Evolutionary conservation across 768 basidiomycete species (phyloP), one percentile per base, ranked within the genome.

Genomic region (Rickenella mellea): DNA sequence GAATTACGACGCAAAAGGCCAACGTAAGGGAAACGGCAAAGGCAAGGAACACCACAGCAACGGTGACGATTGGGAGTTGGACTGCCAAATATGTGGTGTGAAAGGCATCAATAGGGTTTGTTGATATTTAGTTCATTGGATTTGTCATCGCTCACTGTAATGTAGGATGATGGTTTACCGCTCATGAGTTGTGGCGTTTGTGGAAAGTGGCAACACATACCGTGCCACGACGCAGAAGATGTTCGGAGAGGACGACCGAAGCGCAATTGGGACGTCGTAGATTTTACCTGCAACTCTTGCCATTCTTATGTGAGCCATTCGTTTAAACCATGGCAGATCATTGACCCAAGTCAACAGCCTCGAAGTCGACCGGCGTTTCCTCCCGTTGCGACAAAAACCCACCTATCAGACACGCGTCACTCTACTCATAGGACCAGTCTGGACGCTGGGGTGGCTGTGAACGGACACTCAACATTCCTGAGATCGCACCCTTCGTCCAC

Each of bases 121-220:
- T 65, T 17, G 21, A 42, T 8, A 26, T 9, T n/a, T 17, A 28
- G 17, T 28, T 8, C 24, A 15, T 42, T 31, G 15, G 42, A 24
- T 40, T 26, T 17, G 45, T 51, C 30, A 29, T 52, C 30, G 36
- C 48, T 49, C 40, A 30, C 22, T 24, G 27, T 43, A 29, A 27
- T 28, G 8, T 46, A 92, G 90, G 86, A 91, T 46, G 88, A 89
- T 46, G 83, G 80, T 9, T 64, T 68, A 9, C 78, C 84, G 3
- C 71, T 94, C 63, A 75, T 90, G 55, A 88, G 77, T 27, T 96
- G 92, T 54, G 86, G 84, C 19, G 56, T 62, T 22, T 96, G 92
- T 59, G 73, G 70, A 11, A 78, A 78, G 58, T 96, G 91, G 92
- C 92, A 94, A 52, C 92, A 96, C 52, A 87, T 87, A 26, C 56